Conservation (phyloP, 768 basidiomycete genomes). For the Stropharia rugosoannulata region DNA sequence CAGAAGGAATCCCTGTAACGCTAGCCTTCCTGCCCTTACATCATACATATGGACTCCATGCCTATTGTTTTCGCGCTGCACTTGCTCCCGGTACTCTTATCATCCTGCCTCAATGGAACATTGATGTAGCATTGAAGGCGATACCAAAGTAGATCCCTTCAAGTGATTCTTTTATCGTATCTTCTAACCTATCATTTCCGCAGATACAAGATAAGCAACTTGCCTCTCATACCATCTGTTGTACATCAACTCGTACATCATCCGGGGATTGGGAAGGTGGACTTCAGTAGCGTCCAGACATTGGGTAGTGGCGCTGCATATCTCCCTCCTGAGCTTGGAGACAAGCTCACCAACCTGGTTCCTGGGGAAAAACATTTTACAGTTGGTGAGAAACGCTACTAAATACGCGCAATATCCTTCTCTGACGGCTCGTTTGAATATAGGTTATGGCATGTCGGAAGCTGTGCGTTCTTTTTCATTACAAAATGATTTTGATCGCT, state of each 20-base stretch:
- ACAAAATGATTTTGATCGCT: not conserved
- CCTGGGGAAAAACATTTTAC: conserved; percentile 30
- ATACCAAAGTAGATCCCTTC: conserved; percentile 55
- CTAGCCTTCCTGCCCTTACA: conserved; percentile 69
- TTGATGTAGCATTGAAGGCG: conserved; percentile 44
- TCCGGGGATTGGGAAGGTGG: conserved; percentile 43
- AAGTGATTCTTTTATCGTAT: not conserved
- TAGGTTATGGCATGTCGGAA: conserved; percentile 77
- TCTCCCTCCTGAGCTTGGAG: conserved; percentile 54
- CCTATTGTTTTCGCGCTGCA: conserved; percentile 47
- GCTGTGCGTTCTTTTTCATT: conserved; percentile 36
- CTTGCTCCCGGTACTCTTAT: conserved; percentile 46
- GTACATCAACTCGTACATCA: conserved; percentile 65
- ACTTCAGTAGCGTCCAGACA: conserved; percentile 48
- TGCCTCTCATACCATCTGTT: conserved; percentile 61
- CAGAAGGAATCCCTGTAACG: conserved; percentile 43
- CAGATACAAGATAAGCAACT: conserved; percentile 54
- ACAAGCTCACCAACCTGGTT: conserved; percentile 37
- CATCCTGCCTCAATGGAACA: conserved; percentile 62
- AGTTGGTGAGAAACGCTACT: conserved; percentile 42
- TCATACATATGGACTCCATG: conserved; percentile 65
- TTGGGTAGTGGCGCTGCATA: conserved; percentile 64
- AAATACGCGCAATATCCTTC: not conserved
- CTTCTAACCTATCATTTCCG: not conserved
- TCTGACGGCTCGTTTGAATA: not conserved